phyloP scores from a whole-genome alignment of 164 flowering plant species.

The Vitis rupestris region DNA sequence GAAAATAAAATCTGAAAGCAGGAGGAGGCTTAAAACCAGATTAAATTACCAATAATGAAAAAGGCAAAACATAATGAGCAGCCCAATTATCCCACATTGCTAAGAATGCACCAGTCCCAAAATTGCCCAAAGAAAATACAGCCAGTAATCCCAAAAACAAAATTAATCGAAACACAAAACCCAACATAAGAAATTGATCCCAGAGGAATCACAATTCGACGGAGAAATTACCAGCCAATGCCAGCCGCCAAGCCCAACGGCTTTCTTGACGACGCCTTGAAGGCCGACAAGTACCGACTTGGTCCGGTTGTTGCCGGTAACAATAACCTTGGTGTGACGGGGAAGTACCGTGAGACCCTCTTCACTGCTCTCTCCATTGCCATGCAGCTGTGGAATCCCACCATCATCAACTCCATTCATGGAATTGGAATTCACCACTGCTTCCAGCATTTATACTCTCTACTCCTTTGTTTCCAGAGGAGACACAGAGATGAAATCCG shows the following conservation, averaged over 20 bases:
- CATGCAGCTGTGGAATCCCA: slow-evolving; percentile 51
- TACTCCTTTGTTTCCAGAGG: too few relatives aligned
- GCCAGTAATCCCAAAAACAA: too few relatives aligned
- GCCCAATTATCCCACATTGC: too few relatives aligned
- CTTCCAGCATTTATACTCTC: slow-evolving; percentile 47
- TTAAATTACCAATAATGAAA: too few relatives aligned
- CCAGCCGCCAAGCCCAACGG: slow-evolving; percentile 93
- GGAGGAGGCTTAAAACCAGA: too few relatives aligned
- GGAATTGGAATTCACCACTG: slow-evolving; percentile 53
- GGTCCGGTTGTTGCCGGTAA: slow-evolving; percentile 82
- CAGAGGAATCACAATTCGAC: too few relatives aligned
- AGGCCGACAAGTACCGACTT: slow-evolving; percentile 87
- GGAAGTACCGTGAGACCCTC: slow-evolving; percentile 85
- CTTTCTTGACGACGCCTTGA: slow-evolving; percentile 85
- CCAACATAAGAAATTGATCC: background rate
- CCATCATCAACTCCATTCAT: slow-evolving; percentile 33
- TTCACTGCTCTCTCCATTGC: slow-evolving; percentile 74
- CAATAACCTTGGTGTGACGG: slow-evolving; percentile 81
- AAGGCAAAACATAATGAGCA: too few relatives aligned
- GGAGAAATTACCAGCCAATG: slow-evolving; percentile 86
- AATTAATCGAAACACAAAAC: background rate
- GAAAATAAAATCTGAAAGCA: too few relatives aligned
- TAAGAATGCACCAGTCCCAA: too few relatives aligned
- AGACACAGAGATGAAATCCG: too few relatives aligned
- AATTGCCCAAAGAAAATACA: too few relatives aligned